Percentiles rank a stretch among this genome's conserved stretches.
Conservation (phyloP, 139 green algal species). For the Haematococcus sp. region DNA sequence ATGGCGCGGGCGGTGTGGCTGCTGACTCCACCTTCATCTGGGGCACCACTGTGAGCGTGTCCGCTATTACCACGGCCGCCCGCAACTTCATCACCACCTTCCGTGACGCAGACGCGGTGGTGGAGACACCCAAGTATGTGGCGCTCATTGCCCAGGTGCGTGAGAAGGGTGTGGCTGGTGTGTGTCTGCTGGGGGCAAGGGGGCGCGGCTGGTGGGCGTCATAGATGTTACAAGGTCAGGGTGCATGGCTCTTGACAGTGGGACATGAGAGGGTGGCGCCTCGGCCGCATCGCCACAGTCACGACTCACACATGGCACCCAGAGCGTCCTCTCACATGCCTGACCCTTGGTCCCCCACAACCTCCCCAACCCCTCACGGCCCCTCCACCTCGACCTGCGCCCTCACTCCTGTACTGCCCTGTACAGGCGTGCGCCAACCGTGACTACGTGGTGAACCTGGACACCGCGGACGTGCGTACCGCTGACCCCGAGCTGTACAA, state of each 20-base stretch:
- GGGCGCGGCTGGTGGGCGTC: neutral
- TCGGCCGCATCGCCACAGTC: too few relatives aligned
- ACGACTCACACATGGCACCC: too few relatives aligned
- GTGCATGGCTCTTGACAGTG: neutral
- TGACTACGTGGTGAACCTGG: constrained; percentile 73
- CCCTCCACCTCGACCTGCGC: too few relatives aligned
- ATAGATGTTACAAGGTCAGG: neutral
- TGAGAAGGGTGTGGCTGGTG: neutral
- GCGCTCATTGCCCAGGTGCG: constrained; percentile 55
- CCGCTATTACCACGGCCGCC: constrained; percentile 47
- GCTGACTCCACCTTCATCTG: constrained; percentile 75
- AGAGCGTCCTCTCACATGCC: too few relatives aligned
- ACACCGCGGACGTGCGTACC: constrained; percentile 73
- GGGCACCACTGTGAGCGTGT: constrained; percentile 81
- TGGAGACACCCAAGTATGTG: constrained; percentile 40
- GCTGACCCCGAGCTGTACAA: constrained; percentile 77
- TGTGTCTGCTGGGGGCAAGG: too few relatives aligned
- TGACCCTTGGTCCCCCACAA: too few relatives aligned
- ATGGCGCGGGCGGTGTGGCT: neutral
- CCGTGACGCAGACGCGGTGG: constrained; percentile 23
- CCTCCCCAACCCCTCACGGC: neutral
- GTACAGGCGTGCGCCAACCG: constrained; percentile 30
- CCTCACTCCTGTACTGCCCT: neutral
- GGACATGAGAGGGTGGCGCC: too few relatives aligned
- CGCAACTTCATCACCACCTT: constrained; percentile 73